phyloP scores from a whole-genome alignment of 192 early-diverging fungal genomes.

The Coemansia reversa region DNA sequence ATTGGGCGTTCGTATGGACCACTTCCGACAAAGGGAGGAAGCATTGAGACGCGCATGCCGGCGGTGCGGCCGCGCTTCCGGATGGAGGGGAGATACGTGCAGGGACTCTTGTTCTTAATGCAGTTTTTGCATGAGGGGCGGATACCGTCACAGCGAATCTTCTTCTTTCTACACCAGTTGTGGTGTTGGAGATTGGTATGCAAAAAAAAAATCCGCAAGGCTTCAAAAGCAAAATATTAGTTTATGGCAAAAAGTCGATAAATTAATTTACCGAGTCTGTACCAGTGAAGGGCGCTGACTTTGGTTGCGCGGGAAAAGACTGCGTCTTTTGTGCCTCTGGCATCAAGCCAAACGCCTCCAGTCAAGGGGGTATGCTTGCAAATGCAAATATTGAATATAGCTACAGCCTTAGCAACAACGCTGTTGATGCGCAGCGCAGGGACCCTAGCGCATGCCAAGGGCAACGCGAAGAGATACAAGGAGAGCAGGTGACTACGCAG shows the following conservation, averaged over 20 bases:
- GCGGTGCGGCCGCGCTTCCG: conserved; percentile 48
- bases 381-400: background rate
- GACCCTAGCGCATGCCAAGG: background rate
- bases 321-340: background rate
- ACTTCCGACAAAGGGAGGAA: conserved; percentile 15
- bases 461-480: background rate
- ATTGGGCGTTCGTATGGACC: conserved; percentile 34
- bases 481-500: background rate
- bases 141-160: conserved; percentile 53
- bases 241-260: background rate
- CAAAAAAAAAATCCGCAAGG: background rate
- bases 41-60: conserved; percentile 28
- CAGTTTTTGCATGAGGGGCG: conserved; percentile 57
- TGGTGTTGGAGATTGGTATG: background rate
- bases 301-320: background rate
- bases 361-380: background rate
- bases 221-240: background rate
- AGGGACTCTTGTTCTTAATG: conserved; percentile 34
- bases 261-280: background rate
- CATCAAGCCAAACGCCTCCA: background rate
- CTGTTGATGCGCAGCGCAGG: background rate
- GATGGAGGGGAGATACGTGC: conserved; percentile 42
- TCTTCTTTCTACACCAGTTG: conserved; percentile 42
- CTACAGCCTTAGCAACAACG: background rate
- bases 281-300: background rate